Base-by-base conservation (phyloP, 352 stramenopile species). In the Phytophthora macrochlamydospora region DNA sequence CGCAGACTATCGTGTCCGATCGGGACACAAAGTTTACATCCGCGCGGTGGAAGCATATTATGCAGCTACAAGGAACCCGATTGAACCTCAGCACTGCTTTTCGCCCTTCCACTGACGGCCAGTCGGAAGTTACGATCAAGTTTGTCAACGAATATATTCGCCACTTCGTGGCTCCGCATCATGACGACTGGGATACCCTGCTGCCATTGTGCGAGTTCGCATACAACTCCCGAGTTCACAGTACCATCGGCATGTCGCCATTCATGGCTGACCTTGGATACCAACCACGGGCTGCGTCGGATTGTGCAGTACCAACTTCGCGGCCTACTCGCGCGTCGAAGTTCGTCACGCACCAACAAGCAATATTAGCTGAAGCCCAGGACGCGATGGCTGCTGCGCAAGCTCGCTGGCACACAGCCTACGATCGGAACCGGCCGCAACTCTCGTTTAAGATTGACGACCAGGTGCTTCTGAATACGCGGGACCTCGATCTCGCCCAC, bases 261-360 rank as follows among this genome's bases (percentile, higher is more conserved):
- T 66, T 66, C 35, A 38, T 48, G 44, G 50, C 52, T 11, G 59
- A 66, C 38, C 11, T 60, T 5, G 59, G 59, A 12, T 62, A 62
- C 35, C 12, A 24, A 9, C 38, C 56, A 50, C 32, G 12, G 4
- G 12, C 40, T 11, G 35, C 9, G 6, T 40, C 35, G 35, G 35
- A 46, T 46, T 46, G 8, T 4, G 14, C 12, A 13, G 14, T 13
- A 0, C 14, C 8, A 13, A 46, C 40, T 24, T 24, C 40, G 5
- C 40, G 40, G 4, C 40, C 6, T 7, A 18, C 40, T 24, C 40
- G 40, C 12, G 9, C 40, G 4, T 46, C 40, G 6, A 46, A 28
- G 8, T 24, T 6, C 12, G 40, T 14, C 8, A 46, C 40, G 5
- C 40, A 14, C 18, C 14, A 14, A 46, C 12, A 13, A 7, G 35